Percentiles rank a stretch among this genome's conserved stretches.
Conservation (phyloP, 2,329 filamentous ascomycete genomes). For the Curvularia eragrostidis region DNA sequence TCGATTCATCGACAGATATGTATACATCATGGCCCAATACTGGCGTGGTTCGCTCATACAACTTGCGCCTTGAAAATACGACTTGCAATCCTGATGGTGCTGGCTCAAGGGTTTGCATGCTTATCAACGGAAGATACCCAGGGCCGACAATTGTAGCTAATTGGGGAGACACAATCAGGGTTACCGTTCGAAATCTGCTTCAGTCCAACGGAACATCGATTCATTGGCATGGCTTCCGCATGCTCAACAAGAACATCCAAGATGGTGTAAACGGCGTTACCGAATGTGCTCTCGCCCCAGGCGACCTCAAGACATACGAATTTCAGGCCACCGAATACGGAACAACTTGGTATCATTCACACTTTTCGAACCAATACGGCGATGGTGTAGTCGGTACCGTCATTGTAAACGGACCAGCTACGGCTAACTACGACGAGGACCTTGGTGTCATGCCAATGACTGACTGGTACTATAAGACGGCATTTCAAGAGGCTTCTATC, state of each 20-base stretch:
- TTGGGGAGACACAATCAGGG: conserved; percentile 41
- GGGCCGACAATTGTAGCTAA: conserved; percentile 66
- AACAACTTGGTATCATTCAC: conserved; percentile 51
- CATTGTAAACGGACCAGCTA: conserved; percentile 40
- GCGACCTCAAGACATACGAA: conserved; percentile 43
- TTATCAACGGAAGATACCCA: conserved; percentile 62
- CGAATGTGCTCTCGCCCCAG: conserved; percentile 58
- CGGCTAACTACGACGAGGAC: conserved; percentile 41
- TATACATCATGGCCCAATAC: conserved; percentile 51
- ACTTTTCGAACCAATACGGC: conserved; percentile 53
- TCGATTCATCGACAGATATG: conserved; percentile 50
- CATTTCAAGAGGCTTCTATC: conserved; percentile 34
- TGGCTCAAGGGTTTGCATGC: conserved; percentile 45
- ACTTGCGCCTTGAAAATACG: conserved; percentile 50
- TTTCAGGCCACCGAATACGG: conserved; percentile 43
- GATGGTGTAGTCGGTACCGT: conserved; percentile 51
- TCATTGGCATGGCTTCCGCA: conserved; percentile 68
- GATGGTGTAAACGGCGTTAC: conserved; percentile 61
- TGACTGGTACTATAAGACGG: conserved; percentile 55
- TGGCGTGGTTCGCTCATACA: conserved; percentile 43
- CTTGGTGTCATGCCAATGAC: conserved; percentile 33
- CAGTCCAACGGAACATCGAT: conserved; percentile 66
- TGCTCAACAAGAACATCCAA: conserved; percentile 60
- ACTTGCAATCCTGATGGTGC: conserved; percentile 52
- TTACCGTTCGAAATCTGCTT: conserved; percentile 61